Base-by-base conservation (phyloP, 805 yeast genomes). In the Isabelozyma gotoi region DNA sequence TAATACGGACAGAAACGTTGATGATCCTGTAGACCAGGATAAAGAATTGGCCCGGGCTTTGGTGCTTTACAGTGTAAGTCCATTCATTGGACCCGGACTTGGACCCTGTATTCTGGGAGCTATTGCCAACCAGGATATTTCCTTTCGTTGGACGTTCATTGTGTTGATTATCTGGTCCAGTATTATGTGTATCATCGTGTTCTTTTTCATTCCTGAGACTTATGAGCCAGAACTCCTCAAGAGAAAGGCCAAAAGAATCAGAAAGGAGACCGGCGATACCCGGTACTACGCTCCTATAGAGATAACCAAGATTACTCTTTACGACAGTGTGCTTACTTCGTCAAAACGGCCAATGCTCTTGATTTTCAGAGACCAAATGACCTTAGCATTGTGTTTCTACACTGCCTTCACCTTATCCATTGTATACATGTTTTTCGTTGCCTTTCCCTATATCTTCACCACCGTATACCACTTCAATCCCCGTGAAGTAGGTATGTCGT, bases 381-480 rank as follows among this genome's bases (percentile, higher is more conserved):
- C 66, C 3, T 36, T 56, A 36, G 57, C 56, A 2, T 48, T 61
- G 15, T 62, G 67, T 29, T 49, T 72, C 19, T 74, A 65, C 55
- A 74, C 75, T 10, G 73, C 74, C 37, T 73, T 73, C 48, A 69
- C 71, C 10, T 67, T 71, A 41, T 78, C 76, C 7, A 51, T 73
- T 20, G 68, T 74, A 33, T 75, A 74, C 49, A 43, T 74, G 35
- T 58, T 70, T 42, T 63, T 73, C 41, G 68, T 73, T 0, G 68
- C 76, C 6, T 50, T 71, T n/a, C 71, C 76, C 0, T 61, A 59
- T n/a, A 60, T 68, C 0, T 71, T 51, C 42, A 84, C 61, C 68
- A 67, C 24, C 46, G 72, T 39, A 36, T 74, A 54, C 66, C 49
- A 47, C 20, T 62, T 60, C 38, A 24, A 16, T 4, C 40, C 48